A percentile compares a stretch with the other conserved stretches of the same genome.
phyloP scores from a whole-genome alignment of 805 yeast genomes.

The Pichia paraexigua region DNA sequence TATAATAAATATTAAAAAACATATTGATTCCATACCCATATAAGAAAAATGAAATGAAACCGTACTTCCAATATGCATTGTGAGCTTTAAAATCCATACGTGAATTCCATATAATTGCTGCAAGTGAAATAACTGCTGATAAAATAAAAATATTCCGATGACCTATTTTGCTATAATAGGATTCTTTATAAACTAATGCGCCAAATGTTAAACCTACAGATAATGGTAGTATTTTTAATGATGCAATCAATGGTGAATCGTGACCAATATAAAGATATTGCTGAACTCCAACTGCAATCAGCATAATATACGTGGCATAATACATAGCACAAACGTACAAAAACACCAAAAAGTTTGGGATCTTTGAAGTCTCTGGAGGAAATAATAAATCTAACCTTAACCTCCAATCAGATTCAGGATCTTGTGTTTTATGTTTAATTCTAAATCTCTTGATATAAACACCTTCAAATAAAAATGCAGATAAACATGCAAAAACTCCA shows the following conservation, averaged over 20 bases:
- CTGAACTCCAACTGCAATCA: conserved; percentile 9
- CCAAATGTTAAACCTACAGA: conserved; percentile 26
- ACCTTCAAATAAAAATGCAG: conserved; percentile 27
- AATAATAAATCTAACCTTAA: conserved; percentile 15
- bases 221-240: conserved; percentile 30
- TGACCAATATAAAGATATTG: conserved; percentile 24
- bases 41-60: conserved; percentile 19
- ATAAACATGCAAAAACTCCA: conserved; percentile 28
- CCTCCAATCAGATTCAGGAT: conserved; percentile 10
- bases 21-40: conserved; percentile 19
- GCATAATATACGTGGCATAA: conserved; percentile 7
- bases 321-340: conserved; percentile 7
- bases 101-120: conserved; percentile 17
- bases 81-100: conserved; percentile 10
- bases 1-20: conserved; percentile 29
- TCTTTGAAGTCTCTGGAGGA: conserved; percentile 15
- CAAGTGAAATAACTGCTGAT: conserved; percentile 7
- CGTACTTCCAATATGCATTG: conserved; percentile 20
- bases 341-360: conserved; percentile 17
- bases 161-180: conserved; percentile 14
- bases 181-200: conserved; percentile 16
- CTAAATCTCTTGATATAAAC: conserved; percentile 14
- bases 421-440: neutral
- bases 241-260: conserved; percentile 28
- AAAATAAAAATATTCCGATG: conserved; percentile 12